These are phyloP conservation scores for Gossypium trilobum DNA, from an alignment of 441 rosid genomes.

Conservation along the genomic window DNA sequence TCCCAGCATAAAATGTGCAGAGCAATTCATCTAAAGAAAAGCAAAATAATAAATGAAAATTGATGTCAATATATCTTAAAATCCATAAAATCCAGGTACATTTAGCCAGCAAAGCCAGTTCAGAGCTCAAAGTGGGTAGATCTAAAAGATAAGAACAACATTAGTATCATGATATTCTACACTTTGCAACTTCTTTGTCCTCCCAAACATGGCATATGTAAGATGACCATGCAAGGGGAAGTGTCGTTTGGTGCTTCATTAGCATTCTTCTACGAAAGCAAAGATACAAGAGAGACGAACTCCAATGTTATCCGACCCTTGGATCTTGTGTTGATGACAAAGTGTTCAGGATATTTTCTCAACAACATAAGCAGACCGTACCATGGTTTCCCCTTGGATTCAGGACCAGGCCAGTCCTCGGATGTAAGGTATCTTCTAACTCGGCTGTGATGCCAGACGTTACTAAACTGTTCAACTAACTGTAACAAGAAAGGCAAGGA, in stretches of 20 bases:
- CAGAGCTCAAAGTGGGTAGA: not conserved
- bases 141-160: not conserved
- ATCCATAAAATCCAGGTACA: slow-evolving; percentile 10
- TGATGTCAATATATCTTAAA: not conserved
- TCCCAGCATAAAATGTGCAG: no score
- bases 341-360: slow-evolving; percentile 86
- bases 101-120: not conserved
- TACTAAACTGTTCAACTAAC: slow-evolving; percentile 63
- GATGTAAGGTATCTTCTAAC: slow-evolving; percentile 71
- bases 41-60: not conserved
- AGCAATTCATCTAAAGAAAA: not conserved
- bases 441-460: slow-evolving; percentile 78
- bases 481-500: slow-evolving; percentile 22
- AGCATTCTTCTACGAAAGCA: slow-evolving; percentile 44
- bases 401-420: slow-evolving; percentile 70
- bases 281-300: slow-evolving; percentile 84
- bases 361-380: slow-evolving; percentile 77
- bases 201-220: not conserved
- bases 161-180: slow-evolving; percentile 7
- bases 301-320: slow-evolving; percentile 60
- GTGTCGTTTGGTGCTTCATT: not conserved
- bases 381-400: slow-evolving; percentile 87
- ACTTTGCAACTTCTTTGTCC: not conserved
- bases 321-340: slow-evolving; percentile 87
- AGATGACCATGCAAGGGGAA: not conserved